Conservation (phyloP, 192 early-diverging fungal species). For the Helicostylum pulchrum region DNA sequence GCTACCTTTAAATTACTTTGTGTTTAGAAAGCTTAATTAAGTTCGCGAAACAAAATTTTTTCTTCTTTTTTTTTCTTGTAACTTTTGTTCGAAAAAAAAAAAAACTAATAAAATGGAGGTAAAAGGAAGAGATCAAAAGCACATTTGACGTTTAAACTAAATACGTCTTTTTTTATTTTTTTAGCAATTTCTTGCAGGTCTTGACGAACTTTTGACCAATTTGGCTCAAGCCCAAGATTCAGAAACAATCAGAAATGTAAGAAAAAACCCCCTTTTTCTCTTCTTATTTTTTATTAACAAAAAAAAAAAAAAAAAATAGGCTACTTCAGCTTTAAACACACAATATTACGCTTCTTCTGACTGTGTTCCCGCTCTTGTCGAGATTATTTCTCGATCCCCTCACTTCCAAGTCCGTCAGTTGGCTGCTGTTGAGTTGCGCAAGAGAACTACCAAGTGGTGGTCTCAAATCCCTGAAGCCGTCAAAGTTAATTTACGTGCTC, state of each 20-base stretch:
- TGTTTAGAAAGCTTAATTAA: too few relatives aligned
- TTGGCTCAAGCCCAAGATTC: constrained; percentile 37
- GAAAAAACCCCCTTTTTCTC: background rate
- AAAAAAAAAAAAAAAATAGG: constrained; percentile 31
- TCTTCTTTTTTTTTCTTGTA: too few relatives aligned
- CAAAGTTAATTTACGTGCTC: constrained; percentile 59
- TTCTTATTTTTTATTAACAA: background rate
- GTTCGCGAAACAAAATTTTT: too few relatives aligned
- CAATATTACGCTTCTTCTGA: constrained; percentile 66
- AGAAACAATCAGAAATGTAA: constrained; percentile 38
- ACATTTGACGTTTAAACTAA: too few relatives aligned
- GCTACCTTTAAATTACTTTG: too few relatives aligned
- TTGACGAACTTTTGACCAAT: constrained; percentile 37
- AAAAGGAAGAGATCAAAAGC: too few relatives aligned
- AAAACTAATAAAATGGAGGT: too few relatives aligned
- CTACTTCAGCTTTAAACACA: constrained; percentile 69
- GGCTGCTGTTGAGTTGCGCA: constrained; percentile 86
- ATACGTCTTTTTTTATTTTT: background rate
- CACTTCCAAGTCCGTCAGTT: constrained; percentile 79
- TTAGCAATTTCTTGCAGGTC: constrained; percentile 33
- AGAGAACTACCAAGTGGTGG: constrained; percentile 79
- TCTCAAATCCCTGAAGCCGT: constrained; percentile 53
- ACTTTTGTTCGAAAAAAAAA: too few relatives aligned
- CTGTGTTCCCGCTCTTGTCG: constrained; percentile 80
- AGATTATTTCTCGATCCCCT: constrained; percentile 63